Evolutionary conservation across 2,329 filamentous ascomycete species (phyloP).

Genomic region (Mollisiaceae sp.): DNA sequence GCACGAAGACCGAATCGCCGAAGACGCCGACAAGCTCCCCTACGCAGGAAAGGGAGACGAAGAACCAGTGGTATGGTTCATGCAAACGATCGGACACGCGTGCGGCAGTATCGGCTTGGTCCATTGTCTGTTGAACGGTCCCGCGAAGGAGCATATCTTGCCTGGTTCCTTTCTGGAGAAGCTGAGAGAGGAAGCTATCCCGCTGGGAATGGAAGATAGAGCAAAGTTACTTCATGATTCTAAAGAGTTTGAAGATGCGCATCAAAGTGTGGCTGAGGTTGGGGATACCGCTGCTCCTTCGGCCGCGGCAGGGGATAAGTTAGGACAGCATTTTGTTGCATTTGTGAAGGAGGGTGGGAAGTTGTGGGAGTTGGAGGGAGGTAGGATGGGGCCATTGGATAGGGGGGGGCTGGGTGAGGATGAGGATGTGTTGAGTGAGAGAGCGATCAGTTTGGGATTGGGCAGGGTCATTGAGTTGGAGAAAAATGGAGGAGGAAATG

Average conservation of each 20-base stretch:
- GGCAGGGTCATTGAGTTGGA: constrained; percentile 43
- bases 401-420: constrained; percentile 57
- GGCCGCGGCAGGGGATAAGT: constrained; percentile 67
- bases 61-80: constrained; percentile 91
- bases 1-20: constrained; percentile 74
- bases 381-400: constrained; percentile 68
- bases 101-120: constrained; percentile 90
- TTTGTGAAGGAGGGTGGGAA: constrained; percentile 80
- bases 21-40: constrained; percentile 67
- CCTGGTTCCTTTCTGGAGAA: constrained; percentile 43
- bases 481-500: constrained; percentile 29
- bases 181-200: constrained; percentile 62
- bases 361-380: constrained; percentile 73
- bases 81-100: constrained; percentile 91
- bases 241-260: constrained; percentile 75
- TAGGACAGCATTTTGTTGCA: constrained; percentile 96
- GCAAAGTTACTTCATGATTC: constrained; percentile 79
- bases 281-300: constrained; percentile 80
- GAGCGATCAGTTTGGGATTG: constrained; percentile 72
- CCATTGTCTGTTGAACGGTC: constrained; percentile 81
- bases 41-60: constrained; percentile 71
- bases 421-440: constrained; percentile 77
- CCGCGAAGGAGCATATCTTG: constrained; percentile 61
- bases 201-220: constrained; percentile 68
- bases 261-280: constrained; percentile 74